Evolutionary conservation across 805 yeast species (phyloP).

Genomic region (Kodamaea leandrae): DNA sequence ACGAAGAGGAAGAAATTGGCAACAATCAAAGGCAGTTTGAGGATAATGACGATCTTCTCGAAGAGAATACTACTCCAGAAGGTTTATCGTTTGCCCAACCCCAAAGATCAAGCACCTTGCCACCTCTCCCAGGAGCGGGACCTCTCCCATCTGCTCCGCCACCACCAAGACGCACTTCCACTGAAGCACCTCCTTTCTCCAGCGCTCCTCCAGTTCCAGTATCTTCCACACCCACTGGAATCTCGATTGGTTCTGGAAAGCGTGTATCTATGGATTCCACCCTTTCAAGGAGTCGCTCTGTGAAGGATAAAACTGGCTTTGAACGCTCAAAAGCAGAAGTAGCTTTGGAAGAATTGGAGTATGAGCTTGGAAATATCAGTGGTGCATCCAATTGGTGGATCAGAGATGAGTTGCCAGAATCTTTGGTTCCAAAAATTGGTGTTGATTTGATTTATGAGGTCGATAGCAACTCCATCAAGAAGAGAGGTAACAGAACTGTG

Average conservation of each 20-base stretch:
- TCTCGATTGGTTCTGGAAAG: slow-evolving; percentile 14
- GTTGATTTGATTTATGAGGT: slow-evolving; percentile 60
- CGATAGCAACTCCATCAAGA: slow-evolving; percentile 53
- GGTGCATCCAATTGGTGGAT: slow-evolving; percentile 64
- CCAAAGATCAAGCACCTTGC: slow-evolving; percentile 13
- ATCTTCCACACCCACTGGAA: slow-evolving; percentile 13
- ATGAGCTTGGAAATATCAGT: slow-evolving; percentile 28
- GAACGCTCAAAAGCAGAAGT: slow-evolving; percentile 31
- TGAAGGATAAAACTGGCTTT: slow-evolving; percentile 14
- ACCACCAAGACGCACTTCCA: slow-evolving; percentile 17
- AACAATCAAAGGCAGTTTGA: background rate
- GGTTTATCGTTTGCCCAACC: slow-evolving; percentile 25
- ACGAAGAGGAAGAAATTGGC: background rate
- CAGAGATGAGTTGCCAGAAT: slow-evolving; percentile 54
- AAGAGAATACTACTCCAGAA: slow-evolving; percentile 11
- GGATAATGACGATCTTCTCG: slow-evolving; percentile 15
- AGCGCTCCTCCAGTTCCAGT: slow-evolving; percentile 3
- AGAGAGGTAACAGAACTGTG: slow-evolving; percentile 53
- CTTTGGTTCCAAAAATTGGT: slow-evolving; percentile 39
- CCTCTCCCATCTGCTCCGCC: slow-evolving; percentile 13
- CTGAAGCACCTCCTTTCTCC: slow-evolving; percentile 9
- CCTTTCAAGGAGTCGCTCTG: slow-evolving; percentile 15
- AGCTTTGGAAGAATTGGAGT: slow-evolving; percentile 23
- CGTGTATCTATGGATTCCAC: slow-evolving; percentile 17
- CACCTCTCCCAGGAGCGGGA: slow-evolving; percentile 16